Percentiles rank a stretch among this genome's conserved stretches.
Evolutionary conservation across 164 flowering plant species (phyloP).

Genomic region (Vitis rotundifolia): DNA sequence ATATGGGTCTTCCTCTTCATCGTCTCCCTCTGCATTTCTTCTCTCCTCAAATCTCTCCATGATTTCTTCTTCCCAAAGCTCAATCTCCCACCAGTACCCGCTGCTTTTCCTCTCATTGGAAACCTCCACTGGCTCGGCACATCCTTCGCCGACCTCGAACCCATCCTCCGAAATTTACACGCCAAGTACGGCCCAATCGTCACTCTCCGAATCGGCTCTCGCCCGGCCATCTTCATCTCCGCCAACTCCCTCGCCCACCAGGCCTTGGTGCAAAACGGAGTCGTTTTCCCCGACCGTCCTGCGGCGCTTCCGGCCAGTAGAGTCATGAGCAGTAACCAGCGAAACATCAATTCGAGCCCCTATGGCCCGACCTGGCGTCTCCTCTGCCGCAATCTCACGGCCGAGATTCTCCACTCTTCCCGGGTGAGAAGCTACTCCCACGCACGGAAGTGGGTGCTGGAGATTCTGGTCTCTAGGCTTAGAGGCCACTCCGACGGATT

Average conservation of each 20-base stretch:
- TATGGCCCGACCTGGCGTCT: slow-evolving; percentile 51
- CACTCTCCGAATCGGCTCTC: slow-evolving; percentile 25
- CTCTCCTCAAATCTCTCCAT: too few species aligned
- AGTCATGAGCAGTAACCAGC: slow-evolving; percentile 20
- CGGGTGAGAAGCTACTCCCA: slow-evolving; percentile 23
- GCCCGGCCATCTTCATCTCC: slow-evolving; percentile 28
- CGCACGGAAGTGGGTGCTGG: slow-evolving; percentile 36
- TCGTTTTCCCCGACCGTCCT: slow-evolving; percentile 43
- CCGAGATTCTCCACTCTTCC: slow-evolving; percentile 39
- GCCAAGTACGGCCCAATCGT: slow-evolving; percentile 41
- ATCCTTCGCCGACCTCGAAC: slow-evolving; percentile 20
- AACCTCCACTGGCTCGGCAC: slow-evolving; percentile 22
- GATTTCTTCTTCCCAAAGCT: too few species aligned
- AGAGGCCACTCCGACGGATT: background rate
- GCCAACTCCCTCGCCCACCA: slow-evolving; percentile 31
- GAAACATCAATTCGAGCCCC: slow-evolving; percentile 26
- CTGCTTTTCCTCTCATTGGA: slow-evolving; percentile 21
- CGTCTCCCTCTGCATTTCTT: too few species aligned
- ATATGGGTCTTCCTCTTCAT: too few species aligned
- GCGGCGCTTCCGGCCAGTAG: slow-evolving; percentile 6
- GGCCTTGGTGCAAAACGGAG: slow-evolving; percentile 38
- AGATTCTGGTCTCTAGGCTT: slow-evolving; percentile 13
- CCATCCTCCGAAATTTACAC: slow-evolving; percentile 19
- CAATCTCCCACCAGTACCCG: slow-evolving; percentile 39
- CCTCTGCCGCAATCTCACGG: slow-evolving; percentile 40